Base-by-base conservation (phyloP, 768 basidiomycete species). In the Xerocomellus intermedius region DNA sequence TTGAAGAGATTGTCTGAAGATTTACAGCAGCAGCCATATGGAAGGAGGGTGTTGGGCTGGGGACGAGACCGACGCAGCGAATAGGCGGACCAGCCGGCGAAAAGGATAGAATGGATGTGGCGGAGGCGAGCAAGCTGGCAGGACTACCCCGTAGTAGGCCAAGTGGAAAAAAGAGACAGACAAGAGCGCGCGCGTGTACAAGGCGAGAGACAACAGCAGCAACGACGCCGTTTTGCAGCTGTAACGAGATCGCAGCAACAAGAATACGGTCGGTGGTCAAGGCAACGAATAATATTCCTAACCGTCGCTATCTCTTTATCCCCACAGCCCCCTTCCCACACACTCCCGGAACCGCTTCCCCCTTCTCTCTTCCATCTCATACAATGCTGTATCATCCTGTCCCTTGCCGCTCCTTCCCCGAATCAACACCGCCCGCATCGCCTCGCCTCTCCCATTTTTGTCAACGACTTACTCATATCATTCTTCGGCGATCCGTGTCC, bases 21-120 rank as follows among this genome's bases (percentile, higher is more conserved):
- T 85, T 86, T 72, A 86, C 82, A 65, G 86, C 84, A 73, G 86
- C 83, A 74, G 86, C 82, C 86, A 89, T 88, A 55, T 55, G 65
- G 68, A 77, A 66, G 61, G 77, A 75, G 62, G 69, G 77, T 72
- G 73, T 62, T 57, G 63, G 65, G 67, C 64, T 59, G 70, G 60
- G 61, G 69, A 70, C 32, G 57, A 48, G 48, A 59, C 59, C 62
- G 62, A 69, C 67, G 45, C 69, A 73, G 69, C 64, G 59, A 66
- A 64, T 37, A 48, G 63, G 75, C 83, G 83, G 85, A 72, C 85
- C 84, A 85, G 84, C 84, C 84, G 67, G 61, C 35, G 65, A 33
- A 44, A 38, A 12, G 24, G 49, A 50, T 3, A 33, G n/a, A 49
- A 35, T 41, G 36, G 32, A n/a, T 12, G 38, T 24, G 30, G 21